These are phyloP conservation scores for Hortaea sp. DNA, from an alignment of 2,329 filamentous ascomycete genomes.

Conservation along the genomic window DNA sequence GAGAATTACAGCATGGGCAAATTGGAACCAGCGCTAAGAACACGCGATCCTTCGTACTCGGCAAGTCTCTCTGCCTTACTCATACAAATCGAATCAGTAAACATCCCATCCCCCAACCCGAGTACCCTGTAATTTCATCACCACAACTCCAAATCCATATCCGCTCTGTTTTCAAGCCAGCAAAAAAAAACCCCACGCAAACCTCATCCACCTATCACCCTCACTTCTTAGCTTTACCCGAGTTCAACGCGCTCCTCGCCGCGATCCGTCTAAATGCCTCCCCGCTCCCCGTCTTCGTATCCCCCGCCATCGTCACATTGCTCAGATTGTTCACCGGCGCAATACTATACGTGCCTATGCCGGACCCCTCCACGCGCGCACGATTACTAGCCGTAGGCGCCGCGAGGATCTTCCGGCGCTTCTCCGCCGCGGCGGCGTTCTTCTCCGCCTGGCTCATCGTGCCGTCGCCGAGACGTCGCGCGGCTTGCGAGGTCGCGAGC, in stretches of 20 bases:
- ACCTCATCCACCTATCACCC: not conserved
- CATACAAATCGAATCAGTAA: no score
- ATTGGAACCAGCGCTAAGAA: no score
- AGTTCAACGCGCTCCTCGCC: not conserved
- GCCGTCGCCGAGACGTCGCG: constrained; percentile 17
- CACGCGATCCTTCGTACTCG: no score
- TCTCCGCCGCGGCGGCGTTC: constrained; percentile 36
- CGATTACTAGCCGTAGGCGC: constrained; percentile 46
- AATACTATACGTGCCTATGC: constrained; percentile 52
- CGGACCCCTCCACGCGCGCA: constrained; percentile 46
- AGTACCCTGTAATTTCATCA: no score
- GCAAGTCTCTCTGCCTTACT: no score
- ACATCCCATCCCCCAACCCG: no score
- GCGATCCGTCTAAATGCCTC: constrained; percentile 26
- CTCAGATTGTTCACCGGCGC: constrained; percentile 48
- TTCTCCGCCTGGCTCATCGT: constrained; percentile 25
- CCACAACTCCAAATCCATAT: no score
- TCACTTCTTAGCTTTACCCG: no score
- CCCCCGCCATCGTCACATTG: constrained; percentile 16
- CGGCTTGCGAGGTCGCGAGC: constrained; percentile 10
- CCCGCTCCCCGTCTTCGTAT: constrained; percentile 17
- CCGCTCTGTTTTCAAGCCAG: no score
- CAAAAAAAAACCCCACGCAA: not conserved
- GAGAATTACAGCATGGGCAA: no score
- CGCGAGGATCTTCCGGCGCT: constrained; percentile 43